phyloP scores from a whole-genome alignment of 306 rosid genomes.

The Glycyrrhiza uralensis region DNA sequence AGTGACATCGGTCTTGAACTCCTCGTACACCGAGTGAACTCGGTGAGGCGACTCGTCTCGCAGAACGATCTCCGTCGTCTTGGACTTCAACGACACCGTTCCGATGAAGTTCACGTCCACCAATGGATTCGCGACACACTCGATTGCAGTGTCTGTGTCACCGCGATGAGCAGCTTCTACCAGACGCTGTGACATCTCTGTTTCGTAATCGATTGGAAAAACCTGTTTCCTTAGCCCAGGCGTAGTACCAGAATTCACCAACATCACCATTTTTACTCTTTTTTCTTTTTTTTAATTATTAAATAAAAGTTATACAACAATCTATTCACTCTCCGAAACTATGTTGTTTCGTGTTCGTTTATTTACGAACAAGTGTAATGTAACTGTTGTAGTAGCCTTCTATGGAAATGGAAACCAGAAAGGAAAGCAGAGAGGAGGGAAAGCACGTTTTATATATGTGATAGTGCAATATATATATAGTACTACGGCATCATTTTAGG shows the following conservation, averaged over 20 bases:
- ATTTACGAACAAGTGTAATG: too few species aligned
- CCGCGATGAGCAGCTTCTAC: constrained; percentile 47
- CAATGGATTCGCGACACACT: constrained; percentile 30
- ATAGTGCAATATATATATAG: too few species aligned
- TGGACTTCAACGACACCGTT: constrained; percentile 51
- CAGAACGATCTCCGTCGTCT: constrained; percentile 48
- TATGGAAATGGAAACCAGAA: not conserved
- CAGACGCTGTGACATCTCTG: constrained; percentile 48
- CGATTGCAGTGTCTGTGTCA: constrained; percentile 25
- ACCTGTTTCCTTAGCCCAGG: constrained; percentile 33
- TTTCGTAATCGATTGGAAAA: constrained; percentile 49
- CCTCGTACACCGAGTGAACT: constrained; percentile 47
- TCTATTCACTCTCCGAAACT: not conserved
- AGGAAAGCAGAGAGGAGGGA: not conserved
- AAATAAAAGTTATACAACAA: too few species aligned
- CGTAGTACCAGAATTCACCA: constrained; percentile 31
- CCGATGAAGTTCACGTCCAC: constrained; percentile 68
- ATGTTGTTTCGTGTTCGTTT: not conserved
- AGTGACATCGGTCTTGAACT: constrained; percentile 66
- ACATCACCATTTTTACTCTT: constrained; percentile 24
- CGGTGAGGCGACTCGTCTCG: constrained; percentile 49
- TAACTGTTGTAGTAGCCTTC: not conserved
- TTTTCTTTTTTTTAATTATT: not conserved
- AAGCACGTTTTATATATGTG: not conserved
- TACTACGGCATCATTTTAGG: not conserved